phyloP scores from a whole-genome alignment of 2,329 filamentous ascomycete genomes.

The Dactylellina leptospora region DNA sequence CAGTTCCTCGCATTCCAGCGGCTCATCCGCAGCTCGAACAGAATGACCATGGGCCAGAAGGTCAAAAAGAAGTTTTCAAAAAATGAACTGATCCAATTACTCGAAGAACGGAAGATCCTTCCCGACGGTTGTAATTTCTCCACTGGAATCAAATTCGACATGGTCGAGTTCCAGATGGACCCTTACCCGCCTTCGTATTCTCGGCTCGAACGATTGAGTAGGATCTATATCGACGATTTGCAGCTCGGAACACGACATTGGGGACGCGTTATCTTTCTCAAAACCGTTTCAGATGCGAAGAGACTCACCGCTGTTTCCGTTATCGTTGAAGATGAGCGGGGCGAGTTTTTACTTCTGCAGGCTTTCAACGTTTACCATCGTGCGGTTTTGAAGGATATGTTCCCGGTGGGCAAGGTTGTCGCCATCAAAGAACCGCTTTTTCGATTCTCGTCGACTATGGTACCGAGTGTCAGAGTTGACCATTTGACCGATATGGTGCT shows the following conservation, averaged over 20 bases:
- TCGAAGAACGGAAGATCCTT: neutral
- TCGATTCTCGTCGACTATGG: constrained; percentile 14
- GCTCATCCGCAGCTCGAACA: no score
- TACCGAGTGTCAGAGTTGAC: constrained; percentile 33
- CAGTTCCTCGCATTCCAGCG: no score
- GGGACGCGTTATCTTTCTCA: constrained; percentile 18
- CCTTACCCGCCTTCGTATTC: constrained; percentile 16
- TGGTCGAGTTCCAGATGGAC: constrained; percentile 14
- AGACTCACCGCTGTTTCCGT: constrained; percentile 3
- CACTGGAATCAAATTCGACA: neutral
- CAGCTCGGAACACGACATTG: constrained; percentile 8
- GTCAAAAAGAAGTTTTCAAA: neutral
- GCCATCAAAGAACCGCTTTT: constrained; percentile 38
- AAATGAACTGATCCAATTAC: neutral
- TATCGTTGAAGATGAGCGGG: constrained; percentile 23
- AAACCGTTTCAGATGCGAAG: constrained; percentile 6
- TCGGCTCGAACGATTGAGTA: neutral
- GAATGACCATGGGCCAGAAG: constrained; percentile 16
- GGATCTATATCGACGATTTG: constrained; percentile 11
- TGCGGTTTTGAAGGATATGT: constrained; percentile 3
- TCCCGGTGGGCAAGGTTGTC: constrained; percentile 22
- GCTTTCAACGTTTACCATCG: constrained; percentile 12
- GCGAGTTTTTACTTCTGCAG: constrained; percentile 16
- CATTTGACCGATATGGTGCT: constrained; percentile 33
- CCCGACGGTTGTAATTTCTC: constrained; percentile 17